These are phyloP conservation scores for Pseudopithomyces chartarum DNA, from an alignment of 2,329 filamentous ascomycete genomes.

Conservation along the genomic window DNA sequence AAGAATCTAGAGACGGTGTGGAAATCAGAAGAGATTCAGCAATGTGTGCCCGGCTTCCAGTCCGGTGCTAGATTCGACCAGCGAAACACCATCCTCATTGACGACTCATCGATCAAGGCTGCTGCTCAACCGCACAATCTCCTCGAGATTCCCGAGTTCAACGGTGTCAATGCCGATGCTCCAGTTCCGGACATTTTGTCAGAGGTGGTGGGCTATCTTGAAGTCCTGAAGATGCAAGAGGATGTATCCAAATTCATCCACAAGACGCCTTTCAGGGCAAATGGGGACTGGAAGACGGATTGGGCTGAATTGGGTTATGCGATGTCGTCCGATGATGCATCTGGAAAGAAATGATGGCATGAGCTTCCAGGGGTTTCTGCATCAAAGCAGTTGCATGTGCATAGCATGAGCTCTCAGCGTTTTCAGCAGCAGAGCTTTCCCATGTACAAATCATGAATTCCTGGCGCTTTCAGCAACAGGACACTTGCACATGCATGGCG, in stretches of 20 bases:
- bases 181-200: conserved; percentile 50
- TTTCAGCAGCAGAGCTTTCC: no score
- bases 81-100: conserved; percentile 85
- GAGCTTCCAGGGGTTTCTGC: neutral
- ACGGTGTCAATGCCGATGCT: conserved; percentile 50
- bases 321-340: neutral
- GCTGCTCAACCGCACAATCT: conserved; percentile 83
- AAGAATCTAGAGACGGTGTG: conserved; percentile 81
- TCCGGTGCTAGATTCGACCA: conserved; percentile 68
- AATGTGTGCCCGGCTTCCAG: conserved; percentile 47
- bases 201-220: conserved; percentile 59
- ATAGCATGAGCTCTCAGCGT: no score
- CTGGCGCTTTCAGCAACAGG: no score
- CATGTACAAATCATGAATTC: no score
- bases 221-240: conserved; percentile 54
- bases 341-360: no score
- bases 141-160: conserved; percentile 79
- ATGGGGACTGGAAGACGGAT: conserved; percentile 33
- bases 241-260: conserved; percentile 69
- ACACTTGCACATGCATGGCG: no score
- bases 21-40: conserved; percentile 55
- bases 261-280: conserved; percentile 32
- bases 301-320: conserved; percentile 20
- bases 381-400: neutral
- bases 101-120: conserved; percentile 83